Base-by-base conservation (phyloP, 2,329 filamentous ascomycete species). In the Penicillium sp. region DNA sequence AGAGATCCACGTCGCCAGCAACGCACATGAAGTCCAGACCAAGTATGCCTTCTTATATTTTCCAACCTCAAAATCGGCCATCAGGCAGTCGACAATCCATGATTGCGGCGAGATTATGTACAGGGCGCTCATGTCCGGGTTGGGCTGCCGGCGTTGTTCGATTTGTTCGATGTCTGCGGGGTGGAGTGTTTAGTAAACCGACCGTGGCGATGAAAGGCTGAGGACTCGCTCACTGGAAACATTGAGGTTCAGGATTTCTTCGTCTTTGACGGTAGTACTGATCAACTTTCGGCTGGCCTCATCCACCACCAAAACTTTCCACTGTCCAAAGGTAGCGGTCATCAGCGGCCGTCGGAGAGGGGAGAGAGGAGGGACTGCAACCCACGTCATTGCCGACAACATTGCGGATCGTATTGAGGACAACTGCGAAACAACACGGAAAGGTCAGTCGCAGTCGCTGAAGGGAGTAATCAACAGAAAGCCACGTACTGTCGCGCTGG, bases 201-300 rank as follows among this genome's bases (percentile, higher is more conserved):
- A 49, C 35, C 41, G 20, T 25, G 17, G 22, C 7, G 34, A 37
- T 31, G 15, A 37, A 22, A 31, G 35, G 17, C 28, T 15, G 28
- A 31, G 45, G 37, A n/a, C 8, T 20, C 20, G 69, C 88, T 74
- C 84, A 96, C 93, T 96, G 67, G 93, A 94, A 77, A 99, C 91
- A 75, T 96, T 96, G 78, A 92, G 88, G 75, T 96, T 96, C 79
- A 99, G 89, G 67, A 99, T 96, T 72, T 97, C 92, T 86, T 99
- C 94, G 81, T 97, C 90, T 71, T 92, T 94, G 74, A 94, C 86
- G 49, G 91, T 90, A 82, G 94, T 96, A 78, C 96, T 89, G 69
- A 99, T 84, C 69, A 99, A 85, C 76, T 90, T 93, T 75, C 89
- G 88, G 74, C 91, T 93, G 58, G 82, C 84, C 67, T 91, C 88